A percentile compares a stretch with the other conserved stretches of the same genome.
Evolutionary conservation across 2,329 filamentous ascomycete species (phyloP).

Genomic region (Calonectria pauciramosa): DNA sequence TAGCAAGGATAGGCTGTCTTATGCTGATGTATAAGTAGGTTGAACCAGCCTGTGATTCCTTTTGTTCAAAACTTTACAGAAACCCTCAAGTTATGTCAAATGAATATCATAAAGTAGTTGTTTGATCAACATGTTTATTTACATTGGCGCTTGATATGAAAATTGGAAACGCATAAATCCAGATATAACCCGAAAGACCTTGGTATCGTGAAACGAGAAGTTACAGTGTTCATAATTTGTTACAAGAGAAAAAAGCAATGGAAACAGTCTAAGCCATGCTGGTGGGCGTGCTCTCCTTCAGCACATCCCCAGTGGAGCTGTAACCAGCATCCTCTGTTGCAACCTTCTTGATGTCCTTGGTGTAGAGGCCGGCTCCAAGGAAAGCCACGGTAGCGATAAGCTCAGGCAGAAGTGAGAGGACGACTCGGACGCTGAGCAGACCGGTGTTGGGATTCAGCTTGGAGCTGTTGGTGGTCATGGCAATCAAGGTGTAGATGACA

Average conservation of each 20-base stretch:
- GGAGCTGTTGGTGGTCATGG: neutral
- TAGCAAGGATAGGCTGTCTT: too few species aligned
- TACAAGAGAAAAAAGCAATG: neutral
- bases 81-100: neutral
- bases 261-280: neutral
- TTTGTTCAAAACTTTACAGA: too few species aligned
- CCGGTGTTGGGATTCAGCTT: constrained; percentile 6
- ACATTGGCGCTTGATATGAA: neutral
- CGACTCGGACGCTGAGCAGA: neutral
- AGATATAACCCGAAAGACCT: neutral
- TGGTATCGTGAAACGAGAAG: neutral
- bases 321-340: neutral
- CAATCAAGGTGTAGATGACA: neutral
- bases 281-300: neutral
- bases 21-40: neutral
- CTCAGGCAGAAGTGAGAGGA: neutral
- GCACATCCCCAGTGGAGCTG: neutral
- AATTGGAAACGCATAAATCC: neutral
- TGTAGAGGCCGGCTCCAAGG: neutral
- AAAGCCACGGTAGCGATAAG: neutral
- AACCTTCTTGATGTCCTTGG: neutral
- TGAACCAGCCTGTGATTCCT: neutral
- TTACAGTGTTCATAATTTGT: neutral
- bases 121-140: too few species aligned
- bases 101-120: neutral